Conservation (phyloP, 164 flowering plant species). For the Vitis amurensis region DNA sequence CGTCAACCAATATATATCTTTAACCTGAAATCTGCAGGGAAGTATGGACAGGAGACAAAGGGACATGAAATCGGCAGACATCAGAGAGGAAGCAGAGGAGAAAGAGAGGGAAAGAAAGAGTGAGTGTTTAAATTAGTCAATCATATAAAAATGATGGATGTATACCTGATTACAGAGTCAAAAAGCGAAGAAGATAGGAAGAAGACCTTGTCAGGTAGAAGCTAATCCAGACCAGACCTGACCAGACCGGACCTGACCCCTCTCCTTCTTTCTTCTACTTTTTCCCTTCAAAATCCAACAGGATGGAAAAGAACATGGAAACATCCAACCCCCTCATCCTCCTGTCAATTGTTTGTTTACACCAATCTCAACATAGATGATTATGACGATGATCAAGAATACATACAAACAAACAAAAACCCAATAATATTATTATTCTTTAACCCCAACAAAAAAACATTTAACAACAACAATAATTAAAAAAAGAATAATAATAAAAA, state of each 20-base stretch:
- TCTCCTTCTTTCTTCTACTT: neutral
- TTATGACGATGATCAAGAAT: conserved; percentile 1
- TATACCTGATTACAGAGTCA: conserved; percentile 20
- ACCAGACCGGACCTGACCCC: neutral
- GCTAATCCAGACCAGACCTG: conserved; percentile 1
- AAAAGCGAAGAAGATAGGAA: conserved; percentile 1
- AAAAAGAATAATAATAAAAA: neutral
- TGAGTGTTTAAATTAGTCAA: conserved; percentile 9
- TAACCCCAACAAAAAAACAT: neutral
- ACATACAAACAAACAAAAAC: conserved; percentile 2
- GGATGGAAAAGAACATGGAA: too few species aligned
- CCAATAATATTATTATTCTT: too few species aligned
- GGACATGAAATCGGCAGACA: too few species aligned
- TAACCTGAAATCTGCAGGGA: neutral
- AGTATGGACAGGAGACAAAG: neutral
- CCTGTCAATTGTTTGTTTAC: too few species aligned
- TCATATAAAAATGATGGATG: neutral
- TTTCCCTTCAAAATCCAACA: neutral
- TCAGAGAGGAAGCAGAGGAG: neutral
- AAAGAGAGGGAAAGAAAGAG: conserved; percentile 1
- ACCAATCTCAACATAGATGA: neutral
- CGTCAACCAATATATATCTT: too few species aligned
- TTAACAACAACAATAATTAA: neutral
- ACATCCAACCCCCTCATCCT: too few species aligned
- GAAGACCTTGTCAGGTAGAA: neutral